These are phyloP conservation scores for Penicillium sumatraense DNA, from an alignment of 2,329 filamentous ascomycete species.

Conservation along the genomic window DNA sequence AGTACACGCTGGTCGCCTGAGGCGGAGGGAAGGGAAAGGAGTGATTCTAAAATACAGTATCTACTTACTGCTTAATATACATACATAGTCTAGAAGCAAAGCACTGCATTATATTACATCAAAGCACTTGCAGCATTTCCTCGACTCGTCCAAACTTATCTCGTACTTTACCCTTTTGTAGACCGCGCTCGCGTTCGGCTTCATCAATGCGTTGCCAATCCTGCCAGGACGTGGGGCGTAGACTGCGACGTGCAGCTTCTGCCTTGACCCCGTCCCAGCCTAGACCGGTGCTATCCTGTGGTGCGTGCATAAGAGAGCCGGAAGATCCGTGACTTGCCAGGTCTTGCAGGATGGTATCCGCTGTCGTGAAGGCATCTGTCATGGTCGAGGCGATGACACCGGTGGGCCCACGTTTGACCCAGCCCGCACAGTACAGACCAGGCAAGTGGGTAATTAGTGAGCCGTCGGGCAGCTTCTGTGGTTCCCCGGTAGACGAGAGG, in stretches of 20 bases:
- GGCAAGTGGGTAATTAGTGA: slow-evolving; percentile 59
- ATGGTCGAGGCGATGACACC: slow-evolving; percentile 96
- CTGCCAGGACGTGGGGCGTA: slow-evolving; percentile 74
- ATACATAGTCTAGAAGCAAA: slow-evolving; percentile 6
- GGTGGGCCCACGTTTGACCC: slow-evolving; percentile 93
- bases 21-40: background rate
- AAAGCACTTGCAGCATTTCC: slow-evolving; percentile 60
- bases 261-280: slow-evolving; percentile 79
- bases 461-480: slow-evolving; percentile 34
- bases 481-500: slow-evolving; percentile 30
- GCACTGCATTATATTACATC: no score
- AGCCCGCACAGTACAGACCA: slow-evolving; percentile 90
- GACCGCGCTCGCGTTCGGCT: slow-evolving; percentile 72
- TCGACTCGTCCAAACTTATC: slow-evolving; percentile 66
- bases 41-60: slow-evolving; percentile 1
- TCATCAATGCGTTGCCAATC: slow-evolving; percentile 86
- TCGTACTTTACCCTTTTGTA: slow-evolving; percentile 72
- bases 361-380: slow-evolving; percentile 90
- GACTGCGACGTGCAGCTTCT: slow-evolving; percentile 60
- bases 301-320: slow-evolving; percentile 53
- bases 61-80: slow-evolving; percentile 9
- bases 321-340: slow-evolving; percentile 55
- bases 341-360: slow-evolving; percentile 80
- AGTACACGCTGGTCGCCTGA: no score
- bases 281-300: slow-evolving; percentile 44